Conservation (phyloP, 1,284 basidiomycete species). For the Abortiporus biennis region DNA sequence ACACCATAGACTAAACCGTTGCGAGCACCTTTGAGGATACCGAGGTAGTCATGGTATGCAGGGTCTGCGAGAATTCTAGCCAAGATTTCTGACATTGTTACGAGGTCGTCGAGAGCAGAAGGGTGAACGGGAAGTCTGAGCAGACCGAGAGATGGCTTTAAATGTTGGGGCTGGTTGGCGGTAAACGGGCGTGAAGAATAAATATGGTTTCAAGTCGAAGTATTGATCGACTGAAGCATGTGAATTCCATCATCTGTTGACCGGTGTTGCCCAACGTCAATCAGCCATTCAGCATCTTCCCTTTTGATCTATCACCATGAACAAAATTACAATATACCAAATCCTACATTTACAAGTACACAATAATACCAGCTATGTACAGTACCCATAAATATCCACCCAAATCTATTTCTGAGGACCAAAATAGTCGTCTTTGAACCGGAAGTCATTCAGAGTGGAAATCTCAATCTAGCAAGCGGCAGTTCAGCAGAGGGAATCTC, state of each 20-base stretch:
- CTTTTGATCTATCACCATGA: too few species aligned
- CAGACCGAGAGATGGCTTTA: background rate
- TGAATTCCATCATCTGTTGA: too few species aligned
- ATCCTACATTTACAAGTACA: too few species aligned
- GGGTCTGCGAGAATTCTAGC: conserved; percentile 52
- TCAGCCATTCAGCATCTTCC: too few species aligned
- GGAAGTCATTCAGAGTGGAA: conserved; percentile 26
- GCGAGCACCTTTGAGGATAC: conserved; percentile 90
- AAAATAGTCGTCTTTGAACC: conserved; percentile 38
- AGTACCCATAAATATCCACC: too few species aligned
- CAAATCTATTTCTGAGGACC: too few species aligned
- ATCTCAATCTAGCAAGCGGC: conserved; percentile 43
- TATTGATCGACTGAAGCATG: too few species aligned
- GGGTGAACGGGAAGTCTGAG: background rate
- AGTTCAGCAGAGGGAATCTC: too few species aligned
- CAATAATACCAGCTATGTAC: too few species aligned
- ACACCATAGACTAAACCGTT: conserved; percentile 92
- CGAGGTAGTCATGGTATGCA: conserved; percentile 83
- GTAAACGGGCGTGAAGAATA: background rate
- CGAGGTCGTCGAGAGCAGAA: background rate
- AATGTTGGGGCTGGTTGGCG: background rate
- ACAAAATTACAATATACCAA: too few species aligned
- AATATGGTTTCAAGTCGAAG: conserved; percentile 8
- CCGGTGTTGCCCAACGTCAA: too few species aligned
- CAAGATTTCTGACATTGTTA: conserved; percentile 22